phyloP scores from a whole-genome alignment of 306 rosid genomes.

The barrel medic (Medicago truncatula) region DNA sequence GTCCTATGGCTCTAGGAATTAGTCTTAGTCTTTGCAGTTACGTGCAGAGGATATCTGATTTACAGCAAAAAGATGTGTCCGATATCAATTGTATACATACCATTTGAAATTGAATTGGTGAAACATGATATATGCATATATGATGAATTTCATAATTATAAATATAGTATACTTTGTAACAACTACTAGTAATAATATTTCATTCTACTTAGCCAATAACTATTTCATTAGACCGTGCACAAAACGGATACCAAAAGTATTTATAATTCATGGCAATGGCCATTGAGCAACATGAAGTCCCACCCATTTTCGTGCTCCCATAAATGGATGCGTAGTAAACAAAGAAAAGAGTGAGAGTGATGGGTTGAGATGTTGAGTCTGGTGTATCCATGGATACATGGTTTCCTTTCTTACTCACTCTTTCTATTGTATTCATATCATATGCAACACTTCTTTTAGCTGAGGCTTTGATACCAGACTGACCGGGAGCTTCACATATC shows the following conservation, averaged over 20 bases:
- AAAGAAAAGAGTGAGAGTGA: neutral
- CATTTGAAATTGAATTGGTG: neutral
- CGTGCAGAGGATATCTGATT: neutral
- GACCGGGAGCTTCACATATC: no score
- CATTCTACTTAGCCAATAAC: neutral
- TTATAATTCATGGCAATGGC: neutral
- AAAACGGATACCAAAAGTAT: neutral
- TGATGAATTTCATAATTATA: neutral
- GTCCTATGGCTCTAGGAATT: neutral
- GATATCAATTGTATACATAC: neutral
- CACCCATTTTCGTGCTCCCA: neutral
- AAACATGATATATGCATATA: neutral
- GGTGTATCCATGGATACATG: no score
- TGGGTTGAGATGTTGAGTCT: no score
- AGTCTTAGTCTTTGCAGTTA: neutral
- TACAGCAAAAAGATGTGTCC: neutral
- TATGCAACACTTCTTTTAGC: no score
- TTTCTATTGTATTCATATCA: no score
- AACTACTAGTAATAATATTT: no score
- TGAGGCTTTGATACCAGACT: no score
- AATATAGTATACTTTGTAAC: neutral
- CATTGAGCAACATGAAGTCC: neutral
- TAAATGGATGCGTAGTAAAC: neutral
- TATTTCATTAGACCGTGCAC: neutral
- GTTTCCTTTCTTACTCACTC: no score